Conservation (phyloP, 495 filamentous ascomycete species). For the Delitschia confertaspora region DNA sequence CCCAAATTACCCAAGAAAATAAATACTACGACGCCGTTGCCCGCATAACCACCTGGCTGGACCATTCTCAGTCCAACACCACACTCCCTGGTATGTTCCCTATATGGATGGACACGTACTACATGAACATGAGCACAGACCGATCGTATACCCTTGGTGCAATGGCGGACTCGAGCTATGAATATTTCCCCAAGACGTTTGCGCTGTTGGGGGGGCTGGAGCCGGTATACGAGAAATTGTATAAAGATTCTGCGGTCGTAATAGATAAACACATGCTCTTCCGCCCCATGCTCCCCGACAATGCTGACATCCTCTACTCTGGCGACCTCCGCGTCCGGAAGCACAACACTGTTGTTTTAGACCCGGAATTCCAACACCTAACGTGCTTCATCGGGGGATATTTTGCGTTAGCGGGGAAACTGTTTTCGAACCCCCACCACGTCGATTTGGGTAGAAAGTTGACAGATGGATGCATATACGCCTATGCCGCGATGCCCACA, state of each 20-base stretch:
- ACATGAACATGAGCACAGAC: conserved; percentile 4
- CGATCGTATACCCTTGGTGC: conserved; percentile 33
- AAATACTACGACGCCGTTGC: conserved; percentile 37
- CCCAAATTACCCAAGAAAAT: conserved; percentile 32
- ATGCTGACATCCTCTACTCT: conserved; percentile 36
- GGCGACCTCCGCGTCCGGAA: conserved; percentile 30
- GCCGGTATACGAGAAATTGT: conserved; percentile 40
- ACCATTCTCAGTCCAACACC: conserved; percentile 30
- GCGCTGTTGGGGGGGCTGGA: conserved; percentile 32
- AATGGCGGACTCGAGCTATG: conserved; percentile 36
- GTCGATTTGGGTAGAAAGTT: conserved; percentile 29
- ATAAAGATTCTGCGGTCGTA: conserved; percentile 33
- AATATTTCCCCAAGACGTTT: conserved; percentile 35
- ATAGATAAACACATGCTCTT: conserved; percentile 38
- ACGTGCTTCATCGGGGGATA: conserved; percentile 33
- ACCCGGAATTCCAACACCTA: conserved; percentile 36
- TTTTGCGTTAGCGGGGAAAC: conserved; percentile 27
- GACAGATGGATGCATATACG: conserved; percentile 32
- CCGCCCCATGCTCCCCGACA: conserved; percentile 39
- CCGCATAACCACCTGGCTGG: conserved; percentile 30
- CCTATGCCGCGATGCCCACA: conserved; percentile 30
- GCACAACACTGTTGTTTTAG: conserved; percentile 25
- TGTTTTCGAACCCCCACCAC: conserved; percentile 24
- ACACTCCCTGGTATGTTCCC: conserved; percentile 37
- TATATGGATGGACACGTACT: conserved; percentile 26